Evolutionary conservation across 176 grass and related monocot genomes (phyloP).

Genomic region (Puya raimondii): DNA sequence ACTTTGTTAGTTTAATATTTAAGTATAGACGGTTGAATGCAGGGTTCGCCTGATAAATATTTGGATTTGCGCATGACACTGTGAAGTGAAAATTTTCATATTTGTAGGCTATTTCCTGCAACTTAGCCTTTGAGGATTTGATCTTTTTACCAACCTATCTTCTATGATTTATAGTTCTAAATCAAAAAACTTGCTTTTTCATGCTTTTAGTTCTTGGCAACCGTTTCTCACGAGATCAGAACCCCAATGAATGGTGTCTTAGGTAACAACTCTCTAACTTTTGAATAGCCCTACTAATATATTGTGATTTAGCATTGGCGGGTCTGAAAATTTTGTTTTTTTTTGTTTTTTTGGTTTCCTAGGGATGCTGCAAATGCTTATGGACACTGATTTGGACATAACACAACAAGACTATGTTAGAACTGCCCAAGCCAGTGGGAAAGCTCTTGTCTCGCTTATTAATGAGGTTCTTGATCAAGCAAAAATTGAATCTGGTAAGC

Average conservation of each 20-base stretch:
- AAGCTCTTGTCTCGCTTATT: conserved; percentile 88
- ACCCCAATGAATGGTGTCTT: conserved; percentile 99
- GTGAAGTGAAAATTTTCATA: not conserved
- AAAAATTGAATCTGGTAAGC: conserved; percentile 97
- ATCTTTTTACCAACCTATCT: not conserved
- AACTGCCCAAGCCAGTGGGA: conserved; percentile 93
- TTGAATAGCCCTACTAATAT: not conserved
- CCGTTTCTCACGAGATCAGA: conserved; percentile 99
- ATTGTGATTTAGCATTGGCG: not conserved
- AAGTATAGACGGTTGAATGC: too few relatives aligned
- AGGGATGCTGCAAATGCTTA: conserved; percentile 99
- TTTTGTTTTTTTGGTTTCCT: not conserved
- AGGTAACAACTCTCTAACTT: conserved; percentile 36
- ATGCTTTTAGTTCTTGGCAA: conserved; percentile 82
- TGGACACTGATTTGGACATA: conserved; percentile 92
- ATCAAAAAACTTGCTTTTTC: not conserved
- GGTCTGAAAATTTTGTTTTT: not conserved
- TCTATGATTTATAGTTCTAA: conserved; percentile 1
- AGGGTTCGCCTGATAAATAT: too few relatives aligned
- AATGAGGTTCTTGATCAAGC: conserved; percentile 99
- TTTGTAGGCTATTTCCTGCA: not conserved
- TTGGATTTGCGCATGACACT: too few relatives aligned
- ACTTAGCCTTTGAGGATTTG: not conserved
- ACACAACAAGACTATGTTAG: conserved; percentile 95
- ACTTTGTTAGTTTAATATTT: not conserved